These are phyloP conservation scores for Aspergillus luchuensis DNA, from an alignment of 2,329 filamentous ascomycete species.

Conservation along the genomic window DNA sequence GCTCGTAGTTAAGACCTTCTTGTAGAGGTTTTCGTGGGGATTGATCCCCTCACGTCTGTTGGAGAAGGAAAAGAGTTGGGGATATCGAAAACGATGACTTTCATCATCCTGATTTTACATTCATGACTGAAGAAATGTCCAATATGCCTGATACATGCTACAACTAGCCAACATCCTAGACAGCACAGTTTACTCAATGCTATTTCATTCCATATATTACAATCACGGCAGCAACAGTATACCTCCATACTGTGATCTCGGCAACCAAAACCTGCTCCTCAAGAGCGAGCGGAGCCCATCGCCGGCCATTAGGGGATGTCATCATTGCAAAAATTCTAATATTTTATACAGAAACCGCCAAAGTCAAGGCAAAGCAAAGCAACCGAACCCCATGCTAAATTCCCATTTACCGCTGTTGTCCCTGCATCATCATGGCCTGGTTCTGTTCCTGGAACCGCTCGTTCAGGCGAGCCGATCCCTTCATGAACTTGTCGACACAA, in stretches of 20 bases:
- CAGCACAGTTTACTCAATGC: neutral
- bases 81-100: too few relatives aligned
- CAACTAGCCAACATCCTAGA: neutral
- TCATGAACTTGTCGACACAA: constrained; percentile 96
- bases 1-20: neutral
- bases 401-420: constrained; percentile 46
- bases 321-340: constrained; percentile 24
- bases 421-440: constrained; percentile 67
- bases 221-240: neutral
- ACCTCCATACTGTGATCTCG: neutral
- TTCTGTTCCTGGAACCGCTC: constrained; percentile 84
- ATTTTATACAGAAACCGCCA: constrained; percentile 21
- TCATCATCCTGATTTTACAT: too few relatives aligned
- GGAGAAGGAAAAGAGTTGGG: too few relatives aligned
- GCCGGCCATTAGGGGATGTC: constrained; percentile 17
- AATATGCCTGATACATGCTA: too few relatives aligned
- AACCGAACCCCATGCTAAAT: constrained; percentile 8
- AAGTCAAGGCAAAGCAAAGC: constrained; percentile 15
- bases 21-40: too few relatives aligned
- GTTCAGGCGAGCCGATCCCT: constrained; percentile 83
- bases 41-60: too few relatives aligned
- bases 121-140: too few relatives aligned
- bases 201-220: neutral
- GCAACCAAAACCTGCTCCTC: neutral
- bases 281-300: neutral